Evolutionary conservation across 2,329 filamentous ascomycete genomes (phyloP).

Genomic region (Colletotrichum destructivum): DNA sequence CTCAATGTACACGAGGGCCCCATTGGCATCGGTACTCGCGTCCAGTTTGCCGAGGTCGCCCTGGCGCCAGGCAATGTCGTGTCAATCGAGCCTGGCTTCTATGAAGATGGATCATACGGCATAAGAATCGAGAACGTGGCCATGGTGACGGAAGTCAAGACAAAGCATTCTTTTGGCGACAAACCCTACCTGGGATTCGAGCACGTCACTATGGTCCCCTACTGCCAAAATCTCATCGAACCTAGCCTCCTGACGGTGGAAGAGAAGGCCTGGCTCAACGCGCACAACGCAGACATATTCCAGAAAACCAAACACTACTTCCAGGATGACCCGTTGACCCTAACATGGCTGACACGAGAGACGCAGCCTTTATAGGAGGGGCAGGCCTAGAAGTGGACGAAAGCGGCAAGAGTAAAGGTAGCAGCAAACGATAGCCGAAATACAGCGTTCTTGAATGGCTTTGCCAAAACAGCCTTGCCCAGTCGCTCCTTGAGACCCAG

Average conservation of each 20-base stretch:
- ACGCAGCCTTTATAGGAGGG: constrained; percentile 71
- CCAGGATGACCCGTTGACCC: constrained; percentile 77
- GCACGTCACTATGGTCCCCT: constrained; percentile 96
- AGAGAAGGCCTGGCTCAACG: constrained; percentile 90
- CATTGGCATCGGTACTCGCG: constrained; percentile 93
- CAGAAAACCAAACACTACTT: constrained; percentile 87
- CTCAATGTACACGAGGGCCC: constrained; percentile 98
- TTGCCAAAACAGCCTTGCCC: constrained; percentile 43
- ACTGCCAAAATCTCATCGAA: constrained; percentile 92
- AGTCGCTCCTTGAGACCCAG: constrained; percentile 51
- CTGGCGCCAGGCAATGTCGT: constrained; percentile 94
- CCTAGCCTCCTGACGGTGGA: constrained; percentile 76
- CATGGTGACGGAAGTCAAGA: constrained; percentile 90
- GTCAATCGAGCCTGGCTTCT: constrained; percentile 96
- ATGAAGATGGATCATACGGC: constrained; percentile 94
- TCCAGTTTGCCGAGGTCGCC: constrained; percentile 92
- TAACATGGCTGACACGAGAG: constrained; percentile 89
- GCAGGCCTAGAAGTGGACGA: constrained; percentile 60
- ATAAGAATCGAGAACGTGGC: constrained; percentile 98
- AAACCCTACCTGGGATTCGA: constrained; percentile 97
- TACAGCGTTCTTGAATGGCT: constrained; percentile 35
- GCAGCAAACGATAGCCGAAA: constrained; percentile 71
- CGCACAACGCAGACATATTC: constrained; percentile 85
- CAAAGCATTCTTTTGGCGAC: constrained; percentile 89
- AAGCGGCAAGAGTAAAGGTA: constrained; percentile 77